Conservation (phyloP, 495 filamentous ascomycete species). For the Symbiotaphrina buchneri region DNA sequence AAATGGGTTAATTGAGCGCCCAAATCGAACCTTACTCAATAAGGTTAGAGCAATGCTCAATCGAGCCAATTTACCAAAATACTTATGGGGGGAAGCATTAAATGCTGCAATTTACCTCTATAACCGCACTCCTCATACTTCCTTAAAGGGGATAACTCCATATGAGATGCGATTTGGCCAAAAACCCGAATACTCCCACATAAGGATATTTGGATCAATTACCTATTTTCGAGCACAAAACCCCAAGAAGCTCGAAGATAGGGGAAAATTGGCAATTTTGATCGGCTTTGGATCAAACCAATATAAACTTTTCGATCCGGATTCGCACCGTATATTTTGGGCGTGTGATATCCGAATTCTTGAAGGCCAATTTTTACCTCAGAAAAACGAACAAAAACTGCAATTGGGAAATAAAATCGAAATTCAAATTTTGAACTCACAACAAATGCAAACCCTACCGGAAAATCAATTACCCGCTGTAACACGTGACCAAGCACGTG, state of each 20-base stretch:
- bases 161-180: conserved; percentile 6
- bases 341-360: too few species aligned
- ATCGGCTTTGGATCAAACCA: too few species aligned
- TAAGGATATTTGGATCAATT: conserved; percentile 4
- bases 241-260: conserved; percentile 2
- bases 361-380: too few species aligned
- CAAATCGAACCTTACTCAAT: conserved; percentile 2
- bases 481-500: too few species aligned
- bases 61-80: background rate
- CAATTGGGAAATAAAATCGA: too few species aligned
- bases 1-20: conserved; percentile 1
- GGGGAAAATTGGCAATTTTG: too few species aligned
- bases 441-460: too few species aligned
- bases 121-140: conserved; percentile 1
- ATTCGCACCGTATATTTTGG: too few species aligned
- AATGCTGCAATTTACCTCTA: conserved; percentile 1
- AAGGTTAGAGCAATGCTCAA: conserved; percentile 2
- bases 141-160: conserved; percentile 2
- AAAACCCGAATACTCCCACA: conserved; percentile 4
- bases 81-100: conserved; percentile 2
- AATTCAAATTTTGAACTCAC: too few species aligned
- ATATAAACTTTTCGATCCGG: too few species aligned
- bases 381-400: too few species aligned
- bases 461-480: too few species aligned
- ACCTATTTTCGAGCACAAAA: background rate